These are phyloP conservation scores for Letharia columbiana DNA, from an alignment of 495 filamentous ascomycete species.

Conservation along the genomic window DNA sequence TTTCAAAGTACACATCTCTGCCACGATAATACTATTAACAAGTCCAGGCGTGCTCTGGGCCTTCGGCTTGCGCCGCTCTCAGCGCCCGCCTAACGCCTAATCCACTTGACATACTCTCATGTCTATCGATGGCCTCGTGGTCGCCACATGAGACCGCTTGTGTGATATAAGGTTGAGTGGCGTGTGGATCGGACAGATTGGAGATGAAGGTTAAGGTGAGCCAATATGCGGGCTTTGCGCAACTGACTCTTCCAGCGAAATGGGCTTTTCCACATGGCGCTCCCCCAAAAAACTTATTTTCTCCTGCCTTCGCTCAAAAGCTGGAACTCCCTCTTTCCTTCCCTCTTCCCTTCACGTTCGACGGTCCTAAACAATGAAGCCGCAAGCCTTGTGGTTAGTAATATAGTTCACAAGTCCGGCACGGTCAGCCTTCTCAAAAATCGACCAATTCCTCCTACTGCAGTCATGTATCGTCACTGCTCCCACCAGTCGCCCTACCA, in stretches of 20 bases:
- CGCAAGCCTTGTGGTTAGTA: background rate
- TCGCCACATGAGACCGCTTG: background rate
- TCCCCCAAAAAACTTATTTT: background rate
- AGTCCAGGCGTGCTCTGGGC: background rate
- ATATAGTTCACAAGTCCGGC: background rate
- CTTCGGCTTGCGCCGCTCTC: background rate
- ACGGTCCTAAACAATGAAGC: background rate
- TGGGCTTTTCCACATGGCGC: background rate
- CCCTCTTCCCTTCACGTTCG: background rate
- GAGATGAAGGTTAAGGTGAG: background rate
- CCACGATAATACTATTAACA: background rate
- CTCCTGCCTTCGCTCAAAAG: background rate
- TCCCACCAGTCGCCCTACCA: background rate
- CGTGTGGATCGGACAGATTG: background rate
- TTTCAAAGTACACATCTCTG: background rate
- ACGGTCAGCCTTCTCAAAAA: background rate
- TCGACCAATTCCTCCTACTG: background rate
- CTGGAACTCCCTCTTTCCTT: background rate
- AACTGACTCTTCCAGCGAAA: background rate
- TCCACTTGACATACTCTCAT: background rate
- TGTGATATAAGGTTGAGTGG: background rate
- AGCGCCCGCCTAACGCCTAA: background rate
- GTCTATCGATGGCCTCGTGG: background rate
- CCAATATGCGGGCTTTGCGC: conserved; percentile 1
- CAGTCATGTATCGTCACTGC: background rate